Evolutionary conservation across 78 protist genomes (phyloP).

Genomic region (Diacronema lutheri): DNA sequence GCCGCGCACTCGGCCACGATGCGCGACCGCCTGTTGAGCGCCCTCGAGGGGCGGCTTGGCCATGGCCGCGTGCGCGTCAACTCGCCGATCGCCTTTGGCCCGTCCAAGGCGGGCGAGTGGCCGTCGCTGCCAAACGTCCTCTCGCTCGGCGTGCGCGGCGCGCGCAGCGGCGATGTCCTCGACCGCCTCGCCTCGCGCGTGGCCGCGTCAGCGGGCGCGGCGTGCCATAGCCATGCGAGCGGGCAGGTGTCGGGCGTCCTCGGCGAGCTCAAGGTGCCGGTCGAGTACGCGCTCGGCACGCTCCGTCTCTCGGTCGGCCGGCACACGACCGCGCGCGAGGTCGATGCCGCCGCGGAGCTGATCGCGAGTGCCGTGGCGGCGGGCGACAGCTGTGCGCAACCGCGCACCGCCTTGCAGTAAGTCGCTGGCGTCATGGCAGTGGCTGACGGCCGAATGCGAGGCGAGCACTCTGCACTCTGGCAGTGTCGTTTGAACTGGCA

Average conservation of each 20-base stretch:
- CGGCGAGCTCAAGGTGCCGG: not conserved
- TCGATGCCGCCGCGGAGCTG: not conserved
- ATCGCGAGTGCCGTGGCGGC: not conserved
- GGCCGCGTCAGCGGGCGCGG: slow-evolving; percentile 29
- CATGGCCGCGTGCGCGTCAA: not conserved
- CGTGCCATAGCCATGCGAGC: not conserved
- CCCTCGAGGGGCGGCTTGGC: not conserved
- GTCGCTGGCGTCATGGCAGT: no score
- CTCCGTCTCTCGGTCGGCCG: not conserved
- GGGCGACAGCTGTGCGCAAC: no score
- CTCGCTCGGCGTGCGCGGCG: not conserved
- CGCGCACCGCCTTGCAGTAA: no score
- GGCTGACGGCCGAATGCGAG: no score
- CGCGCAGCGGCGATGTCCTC: not conserved
- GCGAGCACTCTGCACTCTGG: no score
- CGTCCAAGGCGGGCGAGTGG: not conserved
- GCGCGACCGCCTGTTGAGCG: not conserved
- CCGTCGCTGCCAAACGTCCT: not conserved
- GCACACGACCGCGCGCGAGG: slow-evolving; percentile 2
- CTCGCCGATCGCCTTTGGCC: not conserved
- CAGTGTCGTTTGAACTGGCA: no score
- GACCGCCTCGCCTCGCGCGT: not conserved
- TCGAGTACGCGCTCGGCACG: not conserved
- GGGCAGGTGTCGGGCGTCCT: not conserved
- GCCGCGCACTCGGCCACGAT: not conserved